phyloP scores from a whole-genome alignment of 179 eudicot species.

The Silene noctiflora region DNA sequence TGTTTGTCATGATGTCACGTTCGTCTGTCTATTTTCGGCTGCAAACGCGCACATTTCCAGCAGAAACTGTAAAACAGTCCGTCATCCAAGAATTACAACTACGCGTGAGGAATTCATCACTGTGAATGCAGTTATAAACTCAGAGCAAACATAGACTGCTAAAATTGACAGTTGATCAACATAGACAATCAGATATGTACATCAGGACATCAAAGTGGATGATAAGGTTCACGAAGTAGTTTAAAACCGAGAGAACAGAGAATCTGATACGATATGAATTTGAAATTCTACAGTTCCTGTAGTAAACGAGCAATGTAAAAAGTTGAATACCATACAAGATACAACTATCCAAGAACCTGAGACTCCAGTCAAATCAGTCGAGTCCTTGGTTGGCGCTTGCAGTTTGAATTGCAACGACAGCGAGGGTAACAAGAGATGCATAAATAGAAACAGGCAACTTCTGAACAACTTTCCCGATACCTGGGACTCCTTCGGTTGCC shows the following conservation, averaged over 20 bases:
- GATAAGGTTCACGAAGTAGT: background rate
- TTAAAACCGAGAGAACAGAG: background rate
- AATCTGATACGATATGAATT: background rate
- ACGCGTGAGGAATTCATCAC: too few species aligned
- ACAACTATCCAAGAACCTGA: background rate
- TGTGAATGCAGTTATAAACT: too few species aligned
- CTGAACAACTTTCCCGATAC: conserved; percentile 72
- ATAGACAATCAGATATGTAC: conserved; percentile 4
- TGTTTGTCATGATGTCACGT: too few species aligned
- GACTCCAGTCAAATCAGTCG: conserved; percentile 9
- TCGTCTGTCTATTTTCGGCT: too few species aligned
- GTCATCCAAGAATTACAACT: too few species aligned
- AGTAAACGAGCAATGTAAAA: conserved; percentile 4
- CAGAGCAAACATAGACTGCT: too few species aligned
- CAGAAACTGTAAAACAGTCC: too few species aligned
- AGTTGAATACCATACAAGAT: background rate
- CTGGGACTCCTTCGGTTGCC: conserved; percentile 79
- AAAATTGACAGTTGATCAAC: too few species aligned
- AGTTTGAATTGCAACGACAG: conserved; percentile 58
- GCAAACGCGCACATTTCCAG: too few species aligned
- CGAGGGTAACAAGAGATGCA: conserved; percentile 75
- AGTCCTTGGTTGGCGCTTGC: conserved; percentile 33
- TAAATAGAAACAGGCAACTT: conserved; percentile 73
- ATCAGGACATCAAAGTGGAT: background rate
- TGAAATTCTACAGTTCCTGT: background rate